These are phyloP conservation scores for Trebouxia sp. DNA, from an alignment of 139 green algal genomes.

Conservation along the genomic window DNA sequence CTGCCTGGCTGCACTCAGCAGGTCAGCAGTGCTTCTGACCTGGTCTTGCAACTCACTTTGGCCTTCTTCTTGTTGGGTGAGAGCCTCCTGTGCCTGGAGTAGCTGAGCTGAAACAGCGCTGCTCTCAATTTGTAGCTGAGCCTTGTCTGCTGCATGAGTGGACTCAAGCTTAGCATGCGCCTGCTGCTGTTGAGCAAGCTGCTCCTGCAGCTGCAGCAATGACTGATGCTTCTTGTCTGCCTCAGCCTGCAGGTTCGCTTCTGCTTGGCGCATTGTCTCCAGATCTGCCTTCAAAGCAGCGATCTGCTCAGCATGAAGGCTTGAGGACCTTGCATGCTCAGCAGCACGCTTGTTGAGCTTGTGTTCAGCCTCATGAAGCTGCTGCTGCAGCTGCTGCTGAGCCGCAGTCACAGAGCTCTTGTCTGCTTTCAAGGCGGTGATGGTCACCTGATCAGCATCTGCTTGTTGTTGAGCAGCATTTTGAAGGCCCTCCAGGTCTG, in stretches of 20 bases:
- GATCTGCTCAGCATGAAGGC: not conserved
- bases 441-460: not conserved
- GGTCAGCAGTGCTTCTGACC: not conserved
- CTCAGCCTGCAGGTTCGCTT: not conserved
- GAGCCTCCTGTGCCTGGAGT: not conserved
- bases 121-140: not conserved
- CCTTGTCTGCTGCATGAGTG: not conserved
- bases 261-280: not conserved
- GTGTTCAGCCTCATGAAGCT: not conserved
- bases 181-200: not conserved
- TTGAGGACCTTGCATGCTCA: not conserved
- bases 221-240: not conserved
- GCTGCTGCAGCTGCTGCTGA: conserved; percentile 12
- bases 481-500: not conserved
- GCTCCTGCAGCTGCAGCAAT: not conserved
- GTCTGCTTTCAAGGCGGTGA: not conserved
- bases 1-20: not conserved
- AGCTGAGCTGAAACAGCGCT: not conserved
- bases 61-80: not conserved
- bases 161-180: not conserved
- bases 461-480: not conserved
- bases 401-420: not conserved
- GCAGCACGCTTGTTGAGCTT: not conserved
- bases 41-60: not conserved
- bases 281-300: not conserved